Evolutionary conservation across 306 rosid species (phyloP).

Genomic region (Citrullus amarus): DNA sequence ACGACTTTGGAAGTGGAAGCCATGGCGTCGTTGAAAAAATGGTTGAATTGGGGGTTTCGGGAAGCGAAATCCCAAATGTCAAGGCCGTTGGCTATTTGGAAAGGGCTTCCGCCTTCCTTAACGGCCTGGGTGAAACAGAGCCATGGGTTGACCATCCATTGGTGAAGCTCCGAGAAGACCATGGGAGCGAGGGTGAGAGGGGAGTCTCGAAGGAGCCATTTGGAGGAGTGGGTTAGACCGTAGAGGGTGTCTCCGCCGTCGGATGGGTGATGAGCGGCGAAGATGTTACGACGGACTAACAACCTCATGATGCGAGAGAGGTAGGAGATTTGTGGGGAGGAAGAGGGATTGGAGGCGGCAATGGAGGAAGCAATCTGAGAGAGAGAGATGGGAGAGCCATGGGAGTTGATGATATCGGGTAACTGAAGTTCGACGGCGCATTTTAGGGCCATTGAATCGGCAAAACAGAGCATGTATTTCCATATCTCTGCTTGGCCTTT

Average conservation of each 20-base stretch:
- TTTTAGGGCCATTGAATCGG: slow-evolving; percentile 31
- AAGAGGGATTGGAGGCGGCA: background rate
- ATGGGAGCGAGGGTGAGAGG: slow-evolving; percentile 8
- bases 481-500: slow-evolving; percentile 36
- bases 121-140: slow-evolving; percentile 17
- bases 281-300: slow-evolving; percentile 20
- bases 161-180: slow-evolving; percentile 9
- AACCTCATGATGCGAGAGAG: slow-evolving; percentile 28
- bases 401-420: slow-evolving; percentile 27
- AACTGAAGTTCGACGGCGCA: slow-evolving; percentile 29
- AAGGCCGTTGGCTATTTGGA: slow-evolving; percentile 18
- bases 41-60: slow-evolving; percentile 8
- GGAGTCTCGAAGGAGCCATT: slow-evolving; percentile 15
- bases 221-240: slow-evolving; percentile 11
- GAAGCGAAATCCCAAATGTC: slow-evolving; percentile 19
- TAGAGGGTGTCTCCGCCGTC: slow-evolving; percentile 16
- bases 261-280: slow-evolving; percentile 4
- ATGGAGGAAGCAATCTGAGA: slow-evolving; percentile 17
- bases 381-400: slow-evolving; percentile 16
- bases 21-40: slow-evolving; percentile 16
- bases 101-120: slow-evolving; percentile 19
- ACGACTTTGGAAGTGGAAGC: slow-evolving; percentile 10
- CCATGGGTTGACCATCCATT: slow-evolving; percentile 18
- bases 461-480: slow-evolving; percentile 26
- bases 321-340: slow-evolving; percentile 16